Percentiles rank a stretch among this genome's conserved stretches.
Conservation (phyloP, 306 rosid species). For the Malus sylvestris region DNA sequence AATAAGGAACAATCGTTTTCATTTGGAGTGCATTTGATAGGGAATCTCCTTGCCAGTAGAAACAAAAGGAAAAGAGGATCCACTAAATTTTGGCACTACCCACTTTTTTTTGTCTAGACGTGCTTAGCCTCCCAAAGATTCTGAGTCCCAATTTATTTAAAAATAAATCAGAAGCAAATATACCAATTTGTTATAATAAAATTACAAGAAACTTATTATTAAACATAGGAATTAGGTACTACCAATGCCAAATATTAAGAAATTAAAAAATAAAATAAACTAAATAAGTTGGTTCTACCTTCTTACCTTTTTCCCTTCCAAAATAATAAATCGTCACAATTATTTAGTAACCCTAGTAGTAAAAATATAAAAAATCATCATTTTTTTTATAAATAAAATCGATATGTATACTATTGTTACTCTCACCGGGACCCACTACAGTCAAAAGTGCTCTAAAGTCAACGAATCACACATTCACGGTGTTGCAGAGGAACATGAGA, state of each 20-base stretch:
- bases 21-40: no score
- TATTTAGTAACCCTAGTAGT: background rate
- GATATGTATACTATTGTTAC: constrained; percentile 3
- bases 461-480: constrained; percentile 39
- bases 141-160: background rate
- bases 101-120: constrained; percentile 8
- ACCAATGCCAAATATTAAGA: background rate
- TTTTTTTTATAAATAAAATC: background rate
- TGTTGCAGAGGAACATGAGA: constrained; percentile 47
- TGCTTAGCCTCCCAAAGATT: constrained; percentile 20
- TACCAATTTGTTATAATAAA: background rate
- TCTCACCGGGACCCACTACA: background rate
- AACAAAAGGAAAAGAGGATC: constrained; percentile 17
- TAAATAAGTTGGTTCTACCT: background rate
- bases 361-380: background rate
- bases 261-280: background rate
- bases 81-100: constrained; percentile 12
- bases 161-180: background rate
- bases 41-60: constrained; percentile 5
- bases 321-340: background rate
- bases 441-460: background rate
- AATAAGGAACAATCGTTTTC: background rate
- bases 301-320: background rate
- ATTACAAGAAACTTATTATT: background rate
- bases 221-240: background rate